Base-by-base conservation (phyloP, 2,329 filamentous ascomycete species). In the Microsporum audouinii region DNA sequence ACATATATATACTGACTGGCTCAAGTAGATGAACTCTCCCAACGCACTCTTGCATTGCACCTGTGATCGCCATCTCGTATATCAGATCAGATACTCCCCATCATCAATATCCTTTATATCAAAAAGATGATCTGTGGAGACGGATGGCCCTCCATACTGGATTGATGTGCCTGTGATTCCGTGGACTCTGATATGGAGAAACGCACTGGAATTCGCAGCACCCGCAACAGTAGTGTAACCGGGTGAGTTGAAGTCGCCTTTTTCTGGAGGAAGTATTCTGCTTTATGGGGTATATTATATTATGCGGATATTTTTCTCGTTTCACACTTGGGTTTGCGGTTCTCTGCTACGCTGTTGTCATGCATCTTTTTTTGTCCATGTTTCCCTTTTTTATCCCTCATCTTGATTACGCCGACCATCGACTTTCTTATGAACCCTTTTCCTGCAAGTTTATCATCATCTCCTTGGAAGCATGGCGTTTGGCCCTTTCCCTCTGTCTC, bases 401-500 rank as follows among this genome's bases (percentile, higher is more conserved):
- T 49, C 27, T 29, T 31, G 45, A 12, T 27, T 31, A 31, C 14
- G 45, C 45, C 2, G 45, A 49, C 29, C 27, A 27, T 49, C 29
- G 29, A 34, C 5, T 14, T n/a, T 29, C 49, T 34, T 12, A 36
- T 36, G 49, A 23, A 31, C 31, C 29, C 3, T 55, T 6, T 53
- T 55, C 12, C 39, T 41, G 39, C 10, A 55, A 17, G 29, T 8
- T 49, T 55, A 36, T 55, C 29, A 31, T 55, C 33, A 23, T 33
- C n/a, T 36, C 49, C n/a, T 55, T 55, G 49, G 49, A 55, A 55
- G 49, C 49, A 55, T 55, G 49, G 49, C 49, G 49, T 55, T 31
- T 33, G 49, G 33, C 34, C 12, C 17, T 23, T 23, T 23, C 1
- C 17, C 17, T 23, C 17, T 23, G 17, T 55, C n/a, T 53, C 2